These are phyloP conservation scores for Coniochaeta pulveracea DNA, from an alignment of 2,329 filamentous ascomycete genomes.

Conservation along the genomic window DNA sequence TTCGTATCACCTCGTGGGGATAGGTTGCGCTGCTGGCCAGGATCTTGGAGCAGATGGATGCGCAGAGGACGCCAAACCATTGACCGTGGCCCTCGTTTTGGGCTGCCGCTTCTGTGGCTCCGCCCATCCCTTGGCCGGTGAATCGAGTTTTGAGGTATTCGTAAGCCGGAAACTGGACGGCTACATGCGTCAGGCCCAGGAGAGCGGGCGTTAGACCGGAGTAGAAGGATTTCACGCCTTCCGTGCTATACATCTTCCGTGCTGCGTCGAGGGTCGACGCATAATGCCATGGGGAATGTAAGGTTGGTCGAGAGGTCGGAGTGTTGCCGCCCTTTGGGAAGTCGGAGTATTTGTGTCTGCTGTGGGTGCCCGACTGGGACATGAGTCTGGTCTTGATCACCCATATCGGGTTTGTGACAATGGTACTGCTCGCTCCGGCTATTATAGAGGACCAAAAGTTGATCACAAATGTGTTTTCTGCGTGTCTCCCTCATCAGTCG, in stretches of 20 bases:
- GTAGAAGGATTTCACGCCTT: slow-evolving; percentile 87
- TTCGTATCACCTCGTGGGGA: slow-evolving; percentile 92
- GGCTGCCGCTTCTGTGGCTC: slow-evolving; percentile 42
- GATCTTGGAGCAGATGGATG: slow-evolving; percentile 88
- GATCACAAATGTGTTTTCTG: slow-evolving; percentile 66
- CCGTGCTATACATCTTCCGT: slow-evolving; percentile 86
- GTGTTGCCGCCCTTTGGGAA: slow-evolving; percentile 40
- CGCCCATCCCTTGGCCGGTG: slow-evolving; percentile 79
- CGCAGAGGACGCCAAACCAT: slow-evolving; percentile 73
- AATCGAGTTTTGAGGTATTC: slow-evolving; percentile 87
- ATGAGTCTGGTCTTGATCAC: slow-evolving; percentile 97
- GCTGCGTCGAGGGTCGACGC: slow-evolving; percentile 81
- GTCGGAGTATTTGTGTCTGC: slow-evolving; percentile 30
- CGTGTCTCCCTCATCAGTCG: background rate
- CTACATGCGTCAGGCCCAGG: slow-evolving; percentile 85
- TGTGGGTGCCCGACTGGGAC: slow-evolving; percentile 59
- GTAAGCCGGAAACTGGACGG: slow-evolving; percentile 93
- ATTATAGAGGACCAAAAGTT: slow-evolving; percentile 85
- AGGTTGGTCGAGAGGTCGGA: slow-evolving; percentile 40
- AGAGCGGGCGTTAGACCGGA: slow-evolving; percentile 88
- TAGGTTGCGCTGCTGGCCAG: slow-evolving; percentile 93
- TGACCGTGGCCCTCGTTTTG: slow-evolving; percentile 27
- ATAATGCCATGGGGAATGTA: slow-evolving; percentile 80
- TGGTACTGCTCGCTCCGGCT: slow-evolving; percentile 83
- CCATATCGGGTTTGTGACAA: slow-evolving; percentile 97